Evolutionary conservation across 495 filamentous ascomycete genomes (phyloP), one percentile per base, ranked within the genome.

Genomic region (Lindgomyces ingoldianus): DNA sequence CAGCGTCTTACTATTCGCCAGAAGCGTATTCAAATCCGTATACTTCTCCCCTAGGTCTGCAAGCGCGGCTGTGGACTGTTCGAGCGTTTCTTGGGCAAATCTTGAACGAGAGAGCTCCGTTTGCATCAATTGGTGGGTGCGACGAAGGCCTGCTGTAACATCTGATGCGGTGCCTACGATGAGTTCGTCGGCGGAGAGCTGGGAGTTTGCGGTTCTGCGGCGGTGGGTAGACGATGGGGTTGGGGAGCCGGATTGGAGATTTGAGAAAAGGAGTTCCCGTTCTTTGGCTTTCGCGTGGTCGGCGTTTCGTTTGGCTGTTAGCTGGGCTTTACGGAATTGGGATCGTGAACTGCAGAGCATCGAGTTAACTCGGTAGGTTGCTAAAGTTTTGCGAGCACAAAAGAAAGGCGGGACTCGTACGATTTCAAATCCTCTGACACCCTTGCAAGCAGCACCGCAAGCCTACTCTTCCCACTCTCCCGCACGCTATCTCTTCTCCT

Each of bases 31-130:
- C 16, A 98, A 83, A 26, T 82, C 83, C 33, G 78, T 85, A 71
- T 99, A 99, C 0, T 82, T 87, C 64, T 91, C 86, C 2, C 87
- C 85, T 2, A 99, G 81, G 39, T 90, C 86, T 4, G 81, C 83
- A 8, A 99, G 83, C 0, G 93, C 92, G 1, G 85, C 89, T 0
- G 88, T 92, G 0, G 87, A 91, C 78, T 89, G 75, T 77, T 88
- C 77, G 81, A 98, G 81, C 1, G 92, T 95, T 58, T 95, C 87
- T 41, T 91, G 84, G 4, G 94, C 92, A 72, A 97, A 98, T 64
- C 87, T 88, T 33, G 90, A 93, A 30, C 89, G 84, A 50, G 86
- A 84, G 4, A 99, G 82, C 78, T 96, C 91, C 0, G 84, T 77
- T 42, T 89, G 84, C 81, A 98, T 90, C 59, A 95, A 79, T 24